A percentile compares a stretch with the other conserved stretches of the same genome.
phyloP scores from a whole-genome alignment of 108 stramenopile genomes.

The Schizochytrium sp. region DNA sequence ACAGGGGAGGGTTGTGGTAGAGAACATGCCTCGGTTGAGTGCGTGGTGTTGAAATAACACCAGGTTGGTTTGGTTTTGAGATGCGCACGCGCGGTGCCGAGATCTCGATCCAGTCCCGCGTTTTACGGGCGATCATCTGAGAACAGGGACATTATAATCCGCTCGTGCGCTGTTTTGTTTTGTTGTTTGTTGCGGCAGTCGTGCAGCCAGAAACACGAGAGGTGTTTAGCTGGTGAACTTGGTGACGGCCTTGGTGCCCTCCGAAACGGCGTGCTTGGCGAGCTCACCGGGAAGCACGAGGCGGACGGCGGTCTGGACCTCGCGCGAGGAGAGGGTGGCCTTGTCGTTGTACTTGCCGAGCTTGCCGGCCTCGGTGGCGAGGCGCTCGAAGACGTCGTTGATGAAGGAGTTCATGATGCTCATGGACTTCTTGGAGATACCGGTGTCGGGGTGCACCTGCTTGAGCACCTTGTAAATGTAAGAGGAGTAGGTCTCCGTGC shows the following conservation, averaged over 20 bases:
- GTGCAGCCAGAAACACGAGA: too few species aligned
- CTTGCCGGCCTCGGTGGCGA: slow-evolving; percentile 78
- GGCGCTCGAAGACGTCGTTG: slow-evolving; percentile 84
- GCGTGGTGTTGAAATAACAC: background rate
- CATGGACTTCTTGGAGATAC: slow-evolving; percentile 83
- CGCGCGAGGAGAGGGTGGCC: slow-evolving; percentile 75
- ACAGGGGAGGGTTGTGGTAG: too few species aligned
- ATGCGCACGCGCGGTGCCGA: too few species aligned
- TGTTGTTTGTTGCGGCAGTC: background rate
- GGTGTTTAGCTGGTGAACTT: slow-evolving; percentile 36
- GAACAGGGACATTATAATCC: too few species aligned
- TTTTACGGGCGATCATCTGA: too few species aligned
- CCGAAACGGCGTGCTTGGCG: slow-evolving; percentile 79
- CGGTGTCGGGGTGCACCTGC: slow-evolving; percentile 62
- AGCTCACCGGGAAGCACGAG: slow-evolving; percentile 82
- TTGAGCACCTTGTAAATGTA: slow-evolving; percentile 88
- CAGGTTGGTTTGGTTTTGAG: background rate
- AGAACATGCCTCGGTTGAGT: background rate
- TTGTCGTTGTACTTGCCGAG: slow-evolving; percentile 84
- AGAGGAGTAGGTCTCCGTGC: slow-evolving; percentile 69
- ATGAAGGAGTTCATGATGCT: slow-evolving; percentile 88
- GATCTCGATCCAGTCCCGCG: too few species aligned
- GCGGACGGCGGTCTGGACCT: slow-evolving; percentile 82
- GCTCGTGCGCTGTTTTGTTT: background rate
- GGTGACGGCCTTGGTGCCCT: slow-evolving; percentile 54